These are phyloP conservation scores for Stephania yunnanensis DNA, from an alignment of 164 flowering plant species.

Conservation along the genomic window DNA sequence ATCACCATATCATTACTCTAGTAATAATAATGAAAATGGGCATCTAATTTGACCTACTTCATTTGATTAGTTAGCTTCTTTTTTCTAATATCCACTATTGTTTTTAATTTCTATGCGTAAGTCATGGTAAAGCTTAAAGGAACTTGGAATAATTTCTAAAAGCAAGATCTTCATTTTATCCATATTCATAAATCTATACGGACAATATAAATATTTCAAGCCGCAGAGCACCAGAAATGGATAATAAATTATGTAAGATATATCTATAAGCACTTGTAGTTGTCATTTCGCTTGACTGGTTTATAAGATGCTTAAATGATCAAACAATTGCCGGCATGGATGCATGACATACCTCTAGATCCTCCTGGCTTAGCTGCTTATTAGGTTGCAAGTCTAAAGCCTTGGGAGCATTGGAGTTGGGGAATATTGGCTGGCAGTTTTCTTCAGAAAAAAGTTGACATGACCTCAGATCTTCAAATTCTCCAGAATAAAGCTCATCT, in stretches of 20 bases:
- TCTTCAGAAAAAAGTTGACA: conserved; percentile 39
- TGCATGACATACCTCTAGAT: conserved; percentile 45
- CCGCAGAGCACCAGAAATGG: neutral
- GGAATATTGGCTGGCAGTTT: conserved; percentile 33
- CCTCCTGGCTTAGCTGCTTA: conserved; percentile 33
- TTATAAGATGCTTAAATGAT: neutral
- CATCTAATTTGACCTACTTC: neutral
- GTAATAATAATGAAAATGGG: neutral
- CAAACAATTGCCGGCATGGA: neutral
- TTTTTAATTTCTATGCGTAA: neutral
- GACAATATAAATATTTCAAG: neutral
- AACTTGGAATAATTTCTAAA: neutral
- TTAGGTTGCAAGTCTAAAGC: conserved; percentile 9
- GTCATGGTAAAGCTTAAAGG: neutral
- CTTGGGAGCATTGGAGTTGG: conserved; percentile 22
- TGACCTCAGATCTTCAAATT: conserved; percentile 46
- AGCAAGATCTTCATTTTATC: neutral
- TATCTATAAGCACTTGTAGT: neutral
- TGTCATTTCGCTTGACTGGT: neutral
- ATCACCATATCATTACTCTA: no score
- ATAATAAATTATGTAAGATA: neutral
- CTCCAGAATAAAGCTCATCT: conserved; percentile 69
- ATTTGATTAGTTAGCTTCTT: neutral
- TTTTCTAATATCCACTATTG: neutral
- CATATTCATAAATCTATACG: neutral